Conservation (phyloP, 257 asterid species). For the Lycium barbarum region DNA sequence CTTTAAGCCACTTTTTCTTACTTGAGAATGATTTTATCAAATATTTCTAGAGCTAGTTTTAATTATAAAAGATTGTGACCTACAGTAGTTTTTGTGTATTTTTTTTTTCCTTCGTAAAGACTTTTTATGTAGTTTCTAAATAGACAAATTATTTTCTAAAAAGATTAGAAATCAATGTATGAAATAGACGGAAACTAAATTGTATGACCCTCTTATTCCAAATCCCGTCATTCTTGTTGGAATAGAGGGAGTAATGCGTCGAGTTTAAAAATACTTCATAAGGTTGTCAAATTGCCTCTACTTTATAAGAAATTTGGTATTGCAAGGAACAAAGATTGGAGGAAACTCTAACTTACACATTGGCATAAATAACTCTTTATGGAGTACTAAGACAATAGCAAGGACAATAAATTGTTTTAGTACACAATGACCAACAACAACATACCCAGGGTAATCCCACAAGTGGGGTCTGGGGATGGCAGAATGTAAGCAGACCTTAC, state of each 20-base stretch:
- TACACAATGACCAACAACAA: background rate
- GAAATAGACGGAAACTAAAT: background rate
- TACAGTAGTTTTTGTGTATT: background rate
- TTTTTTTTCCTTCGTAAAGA: background rate
- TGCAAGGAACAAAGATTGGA: background rate
- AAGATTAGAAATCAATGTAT: background rate
- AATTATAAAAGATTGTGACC: background rate
- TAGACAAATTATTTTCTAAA: background rate
- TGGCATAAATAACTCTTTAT: background rate
- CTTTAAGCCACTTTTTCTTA: conserved; percentile 15
- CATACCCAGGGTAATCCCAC: too few relatives aligned
- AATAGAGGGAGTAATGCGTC: background rate
- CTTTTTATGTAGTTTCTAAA: conserved; percentile 11
- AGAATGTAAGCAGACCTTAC: too few relatives aligned
- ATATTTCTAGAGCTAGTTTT: conserved; percentile 7
- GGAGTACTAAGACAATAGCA: background rate
- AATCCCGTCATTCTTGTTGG: background rate
- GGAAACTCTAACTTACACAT: background rate
- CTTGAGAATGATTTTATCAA: background rate
- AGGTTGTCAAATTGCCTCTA: background rate
- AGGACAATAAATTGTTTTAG: background rate
- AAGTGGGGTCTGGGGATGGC: too few relatives aligned
- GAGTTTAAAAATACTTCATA: background rate
- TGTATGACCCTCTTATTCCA: background rate
- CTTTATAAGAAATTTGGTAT: background rate